These are phyloP conservation scores for Populus simonii DNA, from an alignment of 345 rosid species.

Conservation along the genomic window DNA sequence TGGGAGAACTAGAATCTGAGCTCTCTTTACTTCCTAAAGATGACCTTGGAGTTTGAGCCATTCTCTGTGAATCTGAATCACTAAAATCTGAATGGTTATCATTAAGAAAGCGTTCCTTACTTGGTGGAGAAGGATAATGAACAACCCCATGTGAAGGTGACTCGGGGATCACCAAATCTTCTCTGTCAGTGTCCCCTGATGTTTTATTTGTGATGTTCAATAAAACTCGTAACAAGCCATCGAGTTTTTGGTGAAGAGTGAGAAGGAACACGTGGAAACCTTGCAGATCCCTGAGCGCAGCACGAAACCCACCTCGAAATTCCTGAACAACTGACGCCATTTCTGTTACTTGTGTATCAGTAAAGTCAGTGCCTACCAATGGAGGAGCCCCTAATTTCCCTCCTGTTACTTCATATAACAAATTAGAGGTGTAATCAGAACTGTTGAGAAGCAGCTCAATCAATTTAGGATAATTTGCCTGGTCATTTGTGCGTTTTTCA, in stretches of 20 bases:
- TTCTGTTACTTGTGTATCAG: conserved; percentile 30
- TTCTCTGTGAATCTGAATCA: conserved; percentile 65
- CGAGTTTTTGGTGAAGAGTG: conserved; percentile 88
- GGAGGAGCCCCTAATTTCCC: conserved; percentile 67
- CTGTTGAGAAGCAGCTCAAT: conserved; percentile 88
- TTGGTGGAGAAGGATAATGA: conserved; percentile 51
- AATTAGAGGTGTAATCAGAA: conserved; percentile 56
- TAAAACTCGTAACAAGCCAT: conserved; percentile 66
- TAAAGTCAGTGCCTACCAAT: conserved; percentile 35
- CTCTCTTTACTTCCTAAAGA: conserved; percentile 64
- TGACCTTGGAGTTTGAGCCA: conserved; percentile 39
- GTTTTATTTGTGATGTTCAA: conserved; percentile 61
- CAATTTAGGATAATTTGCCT: conserved; percentile 79
- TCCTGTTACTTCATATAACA: conserved; percentile 77
- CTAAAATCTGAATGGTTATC: conserved; percentile 55
- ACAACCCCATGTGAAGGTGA: conserved; percentile 52
- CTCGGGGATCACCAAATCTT: conserved; percentile 59
- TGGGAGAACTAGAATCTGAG: conserved; percentile 60
- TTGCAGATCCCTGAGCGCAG: conserved; percentile 88
- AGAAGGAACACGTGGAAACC: conserved; percentile 89
- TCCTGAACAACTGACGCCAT: conserved; percentile 49
- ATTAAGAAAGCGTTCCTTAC: conserved; percentile 46
- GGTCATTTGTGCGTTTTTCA: conserved; percentile 93
- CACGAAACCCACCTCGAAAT: conserved; percentile 82
- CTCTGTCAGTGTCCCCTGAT: conserved; percentile 66